Conservation (phyloP, 164 flowering plant genomes). For the Nelumbo lutea region DNA sequence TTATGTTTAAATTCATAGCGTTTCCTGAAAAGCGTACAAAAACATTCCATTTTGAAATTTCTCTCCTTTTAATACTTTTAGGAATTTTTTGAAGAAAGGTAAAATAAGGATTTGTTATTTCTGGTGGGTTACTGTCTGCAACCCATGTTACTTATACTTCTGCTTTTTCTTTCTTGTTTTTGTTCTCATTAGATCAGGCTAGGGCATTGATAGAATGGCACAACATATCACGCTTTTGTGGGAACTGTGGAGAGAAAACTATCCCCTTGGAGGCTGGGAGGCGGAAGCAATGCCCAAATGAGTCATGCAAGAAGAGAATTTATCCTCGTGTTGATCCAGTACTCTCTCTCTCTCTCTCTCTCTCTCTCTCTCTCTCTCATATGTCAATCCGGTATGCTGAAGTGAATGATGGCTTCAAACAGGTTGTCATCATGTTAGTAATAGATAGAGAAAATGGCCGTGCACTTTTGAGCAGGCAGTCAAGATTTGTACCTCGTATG, state of each 20-base stretch:
- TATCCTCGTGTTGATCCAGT: constrained; percentile 98
- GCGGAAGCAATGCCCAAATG: constrained; percentile 75
- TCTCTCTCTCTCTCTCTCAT: not conserved
- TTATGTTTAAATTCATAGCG: too few relatives aligned
- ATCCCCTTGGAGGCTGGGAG: constrained; percentile 80
- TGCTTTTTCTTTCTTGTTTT: constrained; percentile 12
- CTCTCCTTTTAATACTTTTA: too few relatives aligned
- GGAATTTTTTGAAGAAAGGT: too few relatives aligned
- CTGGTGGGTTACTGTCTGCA: too few relatives aligned
- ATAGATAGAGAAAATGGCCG: constrained; percentile 89
- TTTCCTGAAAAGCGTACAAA: too few relatives aligned
- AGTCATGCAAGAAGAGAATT: constrained; percentile 61
- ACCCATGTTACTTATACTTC: not conserved
- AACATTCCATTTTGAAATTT: too few relatives aligned
- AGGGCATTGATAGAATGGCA: constrained; percentile 95
- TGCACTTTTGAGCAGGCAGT: constrained; percentile 69
- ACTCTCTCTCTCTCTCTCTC: constrained; percentile 6
- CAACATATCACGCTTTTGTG: constrained; percentile 65
- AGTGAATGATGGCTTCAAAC: constrained; percentile 16
- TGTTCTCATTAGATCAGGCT: constrained; percentile 44
- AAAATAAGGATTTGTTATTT: too few relatives aligned
- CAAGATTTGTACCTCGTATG: constrained; percentile 89
- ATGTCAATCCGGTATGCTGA: not conserved
- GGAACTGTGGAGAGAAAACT: constrained; percentile 67
- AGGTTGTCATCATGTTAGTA: constrained; percentile 97